Percentiles rank a stretch among this genome's conserved stretches.
Evolutionary conservation across 257 asterid genomes (phyloP).

Genomic region (Voacanga thouarsii): DNA sequence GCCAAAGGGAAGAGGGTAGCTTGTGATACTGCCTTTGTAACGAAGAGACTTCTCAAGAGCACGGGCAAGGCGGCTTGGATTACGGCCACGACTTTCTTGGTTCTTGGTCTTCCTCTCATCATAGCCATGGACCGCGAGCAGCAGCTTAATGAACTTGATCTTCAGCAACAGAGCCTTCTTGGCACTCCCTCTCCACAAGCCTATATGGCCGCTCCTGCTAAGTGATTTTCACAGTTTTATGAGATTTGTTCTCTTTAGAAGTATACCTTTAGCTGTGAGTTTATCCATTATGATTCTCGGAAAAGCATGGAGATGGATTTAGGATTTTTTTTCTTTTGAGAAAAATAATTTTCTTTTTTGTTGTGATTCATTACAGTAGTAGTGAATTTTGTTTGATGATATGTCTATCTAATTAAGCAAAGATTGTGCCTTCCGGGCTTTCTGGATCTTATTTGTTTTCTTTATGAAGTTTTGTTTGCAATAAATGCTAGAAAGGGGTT

Average conservation of each 20-base stretch:
- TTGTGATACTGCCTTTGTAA: conserved; percentile 47
- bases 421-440: not conserved
- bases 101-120: conserved; percentile 60
- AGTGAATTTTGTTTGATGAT: not conserved
- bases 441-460: not conserved
- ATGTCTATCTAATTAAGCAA: not conserved
- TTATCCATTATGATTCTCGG: not conserved
- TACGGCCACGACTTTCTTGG: conserved; percentile 49
- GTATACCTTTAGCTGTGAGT: not conserved
- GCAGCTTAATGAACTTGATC: conserved; percentile 48
- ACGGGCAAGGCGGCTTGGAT: conserved; percentile 79
- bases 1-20: conserved; percentile 46
- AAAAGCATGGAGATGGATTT: not conserved
- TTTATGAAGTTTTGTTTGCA: not conserved
- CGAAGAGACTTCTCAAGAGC: conserved; percentile 53
- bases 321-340: not conserved
- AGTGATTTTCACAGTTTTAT: conserved; percentile 10
- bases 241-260: not conserved
- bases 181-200: conserved; percentile 39
- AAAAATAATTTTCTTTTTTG: not conserved
- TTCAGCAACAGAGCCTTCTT: conserved; percentile 59
- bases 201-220: conserved; percentile 3
- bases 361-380: not conserved
- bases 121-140: conserved; percentile 70
- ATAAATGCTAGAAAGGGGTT: not conserved